Base-by-base conservation (phyloP, 495 filamentous ascomycete species). In the Penicillium bovifimosum region DNA sequence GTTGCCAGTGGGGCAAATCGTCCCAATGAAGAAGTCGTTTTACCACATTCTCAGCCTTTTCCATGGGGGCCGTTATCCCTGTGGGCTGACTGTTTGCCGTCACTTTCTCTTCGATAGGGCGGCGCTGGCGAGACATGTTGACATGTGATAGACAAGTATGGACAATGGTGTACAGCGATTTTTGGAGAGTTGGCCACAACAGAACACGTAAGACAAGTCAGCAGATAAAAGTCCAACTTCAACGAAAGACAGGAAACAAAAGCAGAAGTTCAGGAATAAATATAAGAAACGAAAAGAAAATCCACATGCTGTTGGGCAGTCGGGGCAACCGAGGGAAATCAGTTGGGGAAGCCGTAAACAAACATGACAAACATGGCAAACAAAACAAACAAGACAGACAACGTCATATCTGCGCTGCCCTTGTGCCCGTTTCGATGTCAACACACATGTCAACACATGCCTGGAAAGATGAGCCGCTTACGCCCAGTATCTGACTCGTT, bases 401-500 rank as follows among this genome's bases (percentile, higher is more conserved):
- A n/a, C 2, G 33, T 33, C 41, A 49, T 49, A 39, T 53, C 43
- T 24, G 20, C 20, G 2, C 20, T 4, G 20, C 20, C 20, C 20
- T 24, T 24, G 20, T 24, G 20, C 2, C 4, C 20, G 20, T 24
- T 24, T 24, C 20, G 20, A 24, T 8, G 8, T 36, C 32, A 34
- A 34, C 11, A 16, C 36, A 55, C 47, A 65, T 63, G 52, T 47
- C 55, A 58, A 33, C 46, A 59, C 29, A 48, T 47, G 18, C 62
- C 58, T 51, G 51, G 42, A 46, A 55, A 59, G 14, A 64, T 83
- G 75, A 85, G 80, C 56, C 83, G 91, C 47, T 70, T 95, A 46
- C 90, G 86, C 65, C 81, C 86, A 5, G 78, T 82, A 41, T 76
- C 81, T 18, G 91, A 96, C 65, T 80, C 87, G 11, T 73, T 96